A percentile compares a stretch with the other conserved stretches of the same genome.
Conservation (phyloP, 108 stramenopile genomes). For the Nitzschia putrida region DNA sequence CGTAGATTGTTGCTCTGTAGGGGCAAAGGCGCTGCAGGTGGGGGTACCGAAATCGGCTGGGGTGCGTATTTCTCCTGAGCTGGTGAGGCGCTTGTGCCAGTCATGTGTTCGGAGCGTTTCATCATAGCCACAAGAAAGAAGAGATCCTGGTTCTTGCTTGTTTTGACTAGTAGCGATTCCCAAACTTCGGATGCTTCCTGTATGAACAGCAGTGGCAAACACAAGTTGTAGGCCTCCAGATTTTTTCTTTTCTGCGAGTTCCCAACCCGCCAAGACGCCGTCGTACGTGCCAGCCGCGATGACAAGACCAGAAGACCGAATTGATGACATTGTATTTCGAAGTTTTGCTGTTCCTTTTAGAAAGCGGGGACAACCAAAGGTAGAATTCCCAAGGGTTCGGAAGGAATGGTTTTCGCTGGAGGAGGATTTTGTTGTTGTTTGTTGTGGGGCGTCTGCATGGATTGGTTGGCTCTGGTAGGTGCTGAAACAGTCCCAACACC, state of each 20-base stretch:
- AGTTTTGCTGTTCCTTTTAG: neutral
- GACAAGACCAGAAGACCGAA: constrained; percentile 26
- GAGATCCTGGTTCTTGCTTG: constrained; percentile 50
- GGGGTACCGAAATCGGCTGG: constrained; percentile 82
- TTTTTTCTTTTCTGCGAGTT: constrained; percentile 43
- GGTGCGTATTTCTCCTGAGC: constrained; percentile 75
- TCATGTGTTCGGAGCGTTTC: constrained; percentile 71
- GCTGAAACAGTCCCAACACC: neutral
- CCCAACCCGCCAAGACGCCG: constrained; percentile 90
- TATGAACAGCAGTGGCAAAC: constrained; percentile 82
- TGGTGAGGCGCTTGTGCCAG: constrained; percentile 51
- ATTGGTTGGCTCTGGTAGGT: neutral
- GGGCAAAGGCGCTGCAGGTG: constrained; percentile 75
- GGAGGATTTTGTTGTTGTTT: neutral
- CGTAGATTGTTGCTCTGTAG: constrained; percentile 56
- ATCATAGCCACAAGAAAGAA: constrained; percentile 83
- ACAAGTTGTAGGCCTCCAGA: constrained; percentile 46
- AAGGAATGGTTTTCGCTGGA: neutral
- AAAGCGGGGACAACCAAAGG: neutral
- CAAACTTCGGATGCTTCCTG: constrained; percentile 73
- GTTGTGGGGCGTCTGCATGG: neutral
- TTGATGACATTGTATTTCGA: constrained; percentile 15
- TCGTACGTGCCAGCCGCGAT: constrained; percentile 84
- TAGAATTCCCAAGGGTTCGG: too few species aligned
- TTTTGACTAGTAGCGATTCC: constrained; percentile 45